A percentile compares a stretch with the other conserved stretches of the same genome.
phyloP scores from a whole-genome alignment of 108 stramenopile genomes.

The Cyclostephanos invisitatus region DNA sequence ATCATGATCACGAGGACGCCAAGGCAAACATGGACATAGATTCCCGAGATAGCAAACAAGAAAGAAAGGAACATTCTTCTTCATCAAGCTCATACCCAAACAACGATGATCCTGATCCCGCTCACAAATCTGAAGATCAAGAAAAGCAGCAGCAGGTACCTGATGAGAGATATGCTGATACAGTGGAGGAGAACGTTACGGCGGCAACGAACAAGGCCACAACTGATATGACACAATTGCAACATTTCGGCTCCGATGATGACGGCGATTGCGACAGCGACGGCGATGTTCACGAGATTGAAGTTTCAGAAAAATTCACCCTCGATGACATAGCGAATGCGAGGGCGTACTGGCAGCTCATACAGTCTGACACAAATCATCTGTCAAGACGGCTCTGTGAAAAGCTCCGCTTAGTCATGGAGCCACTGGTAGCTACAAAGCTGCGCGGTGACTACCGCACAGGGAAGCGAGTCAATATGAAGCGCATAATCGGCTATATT shows the following conservation, averaged over 20 bases:
- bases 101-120: conserved; percentile 34
- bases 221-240: conserved; percentile 24
- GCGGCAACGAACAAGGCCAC: conserved; percentile 18
- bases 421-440: conserved; percentile 95
- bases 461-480: conserved; percentile 99
- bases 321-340: conserved; percentile 53
- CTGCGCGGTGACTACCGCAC: conserved; percentile 97
- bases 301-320: conserved; percentile 44
- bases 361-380: conserved; percentile 77
- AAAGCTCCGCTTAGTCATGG: conserved; percentile 95
- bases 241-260: conserved; percentile 32
- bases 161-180: conserved; percentile 24
- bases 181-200: conserved; percentile 19
- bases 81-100: conserved; percentile 10
- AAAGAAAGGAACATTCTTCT: conserved; percentile 34
- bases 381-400: conserved; percentile 93
- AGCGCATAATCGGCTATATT: conserved; percentile 97
- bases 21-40: conserved; percentile 25
- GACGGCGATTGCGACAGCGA: conserved; percentile 47
- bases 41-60: conserved; percentile 27
- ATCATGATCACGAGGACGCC: conserved; percentile 14
- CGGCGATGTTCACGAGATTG: conserved; percentile 44
- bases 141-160: conserved; percentile 29
- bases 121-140: conserved; percentile 13
- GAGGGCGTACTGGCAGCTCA: conserved; percentile 62